A percentile compares a stretch with the other conserved stretches of the same genome.
Evolutionary conservation across 2,329 filamentous ascomycete genomes (phyloP).

Genomic region (Aureobasidium sp.): DNA sequence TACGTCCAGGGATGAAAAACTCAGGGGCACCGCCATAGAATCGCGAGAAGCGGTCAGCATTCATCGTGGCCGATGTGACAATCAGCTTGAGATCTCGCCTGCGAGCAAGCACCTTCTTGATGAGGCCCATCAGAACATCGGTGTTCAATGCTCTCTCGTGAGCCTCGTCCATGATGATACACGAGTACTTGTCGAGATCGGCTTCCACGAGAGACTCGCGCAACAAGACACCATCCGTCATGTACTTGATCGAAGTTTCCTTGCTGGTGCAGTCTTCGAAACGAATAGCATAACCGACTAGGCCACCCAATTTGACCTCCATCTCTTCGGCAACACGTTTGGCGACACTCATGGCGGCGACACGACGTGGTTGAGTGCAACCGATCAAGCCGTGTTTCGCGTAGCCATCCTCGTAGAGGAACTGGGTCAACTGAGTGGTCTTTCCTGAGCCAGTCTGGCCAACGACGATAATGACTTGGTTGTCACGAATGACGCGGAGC

Average conservation of each 20-base stretch:
- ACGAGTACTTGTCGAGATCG: slow-evolving; percentile 92
- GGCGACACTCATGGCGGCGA: slow-evolving; percentile 97
- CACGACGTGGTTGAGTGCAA: slow-evolving; percentile 91
- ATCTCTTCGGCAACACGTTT: slow-evolving; percentile 98
- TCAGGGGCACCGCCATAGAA: slow-evolving; percentile 96
- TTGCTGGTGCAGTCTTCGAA: slow-evolving; percentile 98
- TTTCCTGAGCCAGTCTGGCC: slow-evolving; percentile 97
- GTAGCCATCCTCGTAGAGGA: slow-evolving; percentile 92
- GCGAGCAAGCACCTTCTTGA: slow-evolving; percentile 91
- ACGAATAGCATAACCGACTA: slow-evolving; percentile 93
- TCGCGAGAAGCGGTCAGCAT: slow-evolving; percentile 87
- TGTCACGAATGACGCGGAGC: slow-evolving; percentile 84
- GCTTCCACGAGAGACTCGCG: slow-evolving; percentile 88
- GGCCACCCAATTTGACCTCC: slow-evolving; percentile 80
- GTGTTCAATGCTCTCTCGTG: slow-evolving; percentile 96
- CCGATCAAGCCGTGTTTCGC: slow-evolving; percentile 82
- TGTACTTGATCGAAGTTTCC: slow-evolving; percentile 95
- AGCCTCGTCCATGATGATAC: slow-evolving; percentile 99
- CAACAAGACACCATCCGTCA: slow-evolving; percentile 94
- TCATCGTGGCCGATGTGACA: slow-evolving; percentile 98
- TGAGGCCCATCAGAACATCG: slow-evolving; percentile 92
- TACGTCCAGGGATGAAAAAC: slow-evolving; percentile 91
- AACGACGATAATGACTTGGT: slow-evolving; percentile 94
- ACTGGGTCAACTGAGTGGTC: slow-evolving; percentile 95
- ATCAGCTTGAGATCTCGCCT: slow-evolving; percentile 91